phyloP scores from a whole-genome alignment of 2,329 filamentous ascomycete species.

The Fusarium sp. region DNA sequence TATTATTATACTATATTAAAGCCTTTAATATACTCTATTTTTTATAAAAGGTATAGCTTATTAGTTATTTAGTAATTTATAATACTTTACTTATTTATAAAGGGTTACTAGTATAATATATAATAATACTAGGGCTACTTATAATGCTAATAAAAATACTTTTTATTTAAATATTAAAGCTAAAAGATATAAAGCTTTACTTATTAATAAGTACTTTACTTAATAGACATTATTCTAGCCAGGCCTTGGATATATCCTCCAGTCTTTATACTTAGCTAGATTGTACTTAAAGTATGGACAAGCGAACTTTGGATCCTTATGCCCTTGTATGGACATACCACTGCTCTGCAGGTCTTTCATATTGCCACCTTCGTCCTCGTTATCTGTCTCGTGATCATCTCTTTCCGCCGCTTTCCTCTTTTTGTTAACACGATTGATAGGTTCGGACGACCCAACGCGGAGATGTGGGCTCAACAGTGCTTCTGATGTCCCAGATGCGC shows the following conservation, averaged over 20 bases:
- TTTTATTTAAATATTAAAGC: no score
- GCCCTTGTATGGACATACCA: rapidly evolving
- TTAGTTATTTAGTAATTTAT: no score
- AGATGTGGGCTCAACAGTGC: background rate
- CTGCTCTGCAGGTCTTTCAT: rapidly evolving
- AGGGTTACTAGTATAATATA: no score
- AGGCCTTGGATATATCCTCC: background rate
- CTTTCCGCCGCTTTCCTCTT: background rate
- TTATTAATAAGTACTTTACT: background rate
- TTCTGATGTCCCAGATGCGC: background rate
- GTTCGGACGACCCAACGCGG: rapidly evolving
- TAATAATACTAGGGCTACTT: no score
- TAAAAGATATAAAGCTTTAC: no score
- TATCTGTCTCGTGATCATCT: background rate
- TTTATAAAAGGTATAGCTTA: no score
- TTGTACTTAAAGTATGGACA: background rate
- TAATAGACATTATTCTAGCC: background rate
- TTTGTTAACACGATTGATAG: rapidly evolving
- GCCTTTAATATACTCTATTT: no score
- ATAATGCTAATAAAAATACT: no score
- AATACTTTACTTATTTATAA: no score
- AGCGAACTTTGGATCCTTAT: background rate
- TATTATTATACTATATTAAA: no score
- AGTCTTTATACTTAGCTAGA: background rate
- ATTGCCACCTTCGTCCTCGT: background rate